Evolutionary conservation across 2,329 filamentous ascomycete genomes (phyloP).

Genomic region (Nemania sp.): DNA sequence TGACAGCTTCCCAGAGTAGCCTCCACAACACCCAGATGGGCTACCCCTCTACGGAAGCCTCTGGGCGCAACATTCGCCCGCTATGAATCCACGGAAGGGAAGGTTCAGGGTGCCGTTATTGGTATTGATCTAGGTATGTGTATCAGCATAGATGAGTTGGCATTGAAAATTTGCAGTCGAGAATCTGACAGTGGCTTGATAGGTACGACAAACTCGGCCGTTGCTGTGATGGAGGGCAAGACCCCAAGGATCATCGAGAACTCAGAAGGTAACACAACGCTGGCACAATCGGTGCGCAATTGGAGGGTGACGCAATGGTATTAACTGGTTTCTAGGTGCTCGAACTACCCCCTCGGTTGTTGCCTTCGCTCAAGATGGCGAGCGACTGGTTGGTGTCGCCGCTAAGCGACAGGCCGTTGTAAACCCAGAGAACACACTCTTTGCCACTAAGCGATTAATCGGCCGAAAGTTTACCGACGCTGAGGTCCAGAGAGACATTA

Average conservation of each 20-base stretch:
- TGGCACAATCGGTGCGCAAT: conserved; percentile 31
- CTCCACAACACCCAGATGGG: conserved; percentile 74
- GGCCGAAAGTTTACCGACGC: conserved; percentile 94
- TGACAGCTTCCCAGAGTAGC: conserved; percentile 81
- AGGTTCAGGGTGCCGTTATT: conserved; percentile 95
- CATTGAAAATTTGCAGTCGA: not conserved
- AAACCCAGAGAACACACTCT: conserved; percentile 98
- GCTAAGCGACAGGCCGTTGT: conserved; percentile 98
- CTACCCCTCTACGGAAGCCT: conserved; percentile 75
- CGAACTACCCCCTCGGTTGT: conserved; percentile 95
- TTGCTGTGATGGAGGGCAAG: conserved; percentile 98
- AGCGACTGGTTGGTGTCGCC: conserved; percentile 95
- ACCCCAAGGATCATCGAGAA: conserved; percentile 96
- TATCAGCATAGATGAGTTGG: not conserved
- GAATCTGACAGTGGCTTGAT: conserved; percentile 16
- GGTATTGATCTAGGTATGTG: conserved; percentile 93
- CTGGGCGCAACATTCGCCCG: conserved; percentile 79
- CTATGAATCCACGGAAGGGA: conserved; percentile 83
- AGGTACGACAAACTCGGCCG: conserved; percentile 96
- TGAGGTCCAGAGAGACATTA: conserved; percentile 96
- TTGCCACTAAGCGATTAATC: conserved; percentile 98
- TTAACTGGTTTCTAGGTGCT: conserved; percentile 69
- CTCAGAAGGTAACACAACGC: conserved; percentile 77
- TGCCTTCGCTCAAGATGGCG: conserved; percentile 93
- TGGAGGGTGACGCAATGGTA: conserved; percentile 9